Conservation (phyloP, 2,329 filamentous ascomycete species). For the Didymella keratinophila region DNA sequence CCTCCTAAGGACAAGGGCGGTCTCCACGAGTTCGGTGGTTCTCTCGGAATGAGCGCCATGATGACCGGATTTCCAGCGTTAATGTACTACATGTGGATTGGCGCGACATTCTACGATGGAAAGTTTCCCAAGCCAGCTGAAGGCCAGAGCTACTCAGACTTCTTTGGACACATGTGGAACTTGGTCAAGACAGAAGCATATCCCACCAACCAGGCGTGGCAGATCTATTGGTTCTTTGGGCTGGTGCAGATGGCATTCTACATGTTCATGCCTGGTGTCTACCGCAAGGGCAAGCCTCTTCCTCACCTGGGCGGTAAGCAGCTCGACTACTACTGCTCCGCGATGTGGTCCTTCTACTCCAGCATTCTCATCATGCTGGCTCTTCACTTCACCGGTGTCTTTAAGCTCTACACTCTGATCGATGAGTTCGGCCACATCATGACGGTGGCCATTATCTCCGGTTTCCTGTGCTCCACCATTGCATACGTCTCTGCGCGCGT, state of each 20-base stretch:
- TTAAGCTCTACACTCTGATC: constrained; percentile 89
- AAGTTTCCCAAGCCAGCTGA: constrained; percentile 73
- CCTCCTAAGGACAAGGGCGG: constrained; percentile 55
- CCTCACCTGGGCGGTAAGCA: constrained; percentile 83
- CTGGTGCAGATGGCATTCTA: constrained; percentile 85
- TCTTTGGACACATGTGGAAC: constrained; percentile 72
- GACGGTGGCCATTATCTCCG: constrained; percentile 90
- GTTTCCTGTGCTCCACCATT: constrained; percentile 80
- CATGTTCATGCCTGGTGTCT: constrained; percentile 85
- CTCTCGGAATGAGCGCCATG: constrained; percentile 78
- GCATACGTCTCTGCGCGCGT: constrained; percentile 86
- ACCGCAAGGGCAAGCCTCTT: constrained; percentile 86
- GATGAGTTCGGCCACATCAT: constrained; percentile 95
- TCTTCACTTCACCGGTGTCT: constrained; percentile 83
- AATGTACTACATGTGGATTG: constrained; percentile 99
- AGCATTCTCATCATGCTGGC: constrained; percentile 75
- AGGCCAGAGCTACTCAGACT: constrained; percentile 74
- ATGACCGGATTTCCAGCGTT: constrained; percentile 93
- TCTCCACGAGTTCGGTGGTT: constrained; percentile 84
- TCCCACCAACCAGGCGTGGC: constrained; percentile 82
- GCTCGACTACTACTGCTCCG: constrained; percentile 94
- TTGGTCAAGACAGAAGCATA: constrained; percentile 86
- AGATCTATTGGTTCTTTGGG: constrained; percentile 94
- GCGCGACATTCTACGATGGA: constrained; percentile 89
- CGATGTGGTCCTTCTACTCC: constrained; percentile 83